These are phyloP conservation scores for Cicer yamashitae DNA, from an alignment of 306 rosid genomes.

Conservation along the genomic window DNA sequence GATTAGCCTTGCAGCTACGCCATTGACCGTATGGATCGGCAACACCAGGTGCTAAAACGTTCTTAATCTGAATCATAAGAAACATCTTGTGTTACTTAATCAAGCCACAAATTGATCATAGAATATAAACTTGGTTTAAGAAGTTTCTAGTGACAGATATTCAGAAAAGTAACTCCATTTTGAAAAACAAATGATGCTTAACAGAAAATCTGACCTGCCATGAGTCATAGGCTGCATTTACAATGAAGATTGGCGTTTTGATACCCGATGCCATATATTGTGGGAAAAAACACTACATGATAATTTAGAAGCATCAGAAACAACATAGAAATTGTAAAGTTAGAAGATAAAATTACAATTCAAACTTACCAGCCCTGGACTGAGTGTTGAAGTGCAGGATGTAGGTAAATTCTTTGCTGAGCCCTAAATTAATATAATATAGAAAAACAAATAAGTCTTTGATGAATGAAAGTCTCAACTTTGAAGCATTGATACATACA, in stretches of 20 bases:
- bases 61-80: slow-evolving; percentile 60
- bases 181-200: not conserved
- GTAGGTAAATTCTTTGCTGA: slow-evolving; percentile 69
- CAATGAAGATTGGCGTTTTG: slow-evolving; percentile 70
- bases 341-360: slow-evolving; percentile 22
- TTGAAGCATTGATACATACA: too few species aligned
- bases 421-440: slow-evolving; percentile 48
- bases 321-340: not conserved
- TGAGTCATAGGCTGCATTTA: slow-evolving; percentile 91
- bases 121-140: slow-evolving; percentile 9
- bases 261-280: slow-evolving; percentile 64
- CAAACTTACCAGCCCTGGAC: slow-evolving; percentile 64
- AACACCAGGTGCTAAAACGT: slow-evolving; percentile 72
- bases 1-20: slow-evolving; percentile 68
- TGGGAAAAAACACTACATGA: slow-evolving; percentile 89
- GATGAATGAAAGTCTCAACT: slow-evolving; percentile 1
- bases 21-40: slow-evolving; percentile 79
- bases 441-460: not conserved
- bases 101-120: slow-evolving; percentile 20
- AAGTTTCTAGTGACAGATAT: slow-evolving; percentile 11
- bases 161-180: not conserved
- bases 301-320: slow-evolving; percentile 39
- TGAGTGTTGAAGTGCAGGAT: slow-evolving; percentile 72
- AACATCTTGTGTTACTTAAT: slow-evolving; percentile 34
- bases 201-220: slow-evolving; percentile 82